Percentiles rank a stretch among this genome's conserved stretches.
Evolutionary conservation across 345 rosid genomes (phyloP).

Genomic region (Theobroma cacao): DNA sequence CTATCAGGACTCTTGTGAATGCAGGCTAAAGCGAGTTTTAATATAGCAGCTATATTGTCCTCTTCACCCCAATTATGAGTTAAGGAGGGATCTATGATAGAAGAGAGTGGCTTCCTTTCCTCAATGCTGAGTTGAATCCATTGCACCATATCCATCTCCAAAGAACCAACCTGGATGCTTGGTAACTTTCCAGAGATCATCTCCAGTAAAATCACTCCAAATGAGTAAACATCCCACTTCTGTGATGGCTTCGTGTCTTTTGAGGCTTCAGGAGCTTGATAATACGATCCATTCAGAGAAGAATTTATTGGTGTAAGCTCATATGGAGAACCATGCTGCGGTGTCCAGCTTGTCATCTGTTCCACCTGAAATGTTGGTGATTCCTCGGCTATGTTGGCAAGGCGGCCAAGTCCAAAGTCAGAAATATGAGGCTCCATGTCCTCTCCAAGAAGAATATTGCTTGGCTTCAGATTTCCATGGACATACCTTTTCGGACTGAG

Average conservation of each 20-base stretch:
- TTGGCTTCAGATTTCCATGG: slow-evolving; percentile 81
- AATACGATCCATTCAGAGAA: slow-evolving; percentile 39
- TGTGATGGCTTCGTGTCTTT: slow-evolving; percentile 77
- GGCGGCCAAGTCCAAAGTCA: slow-evolving; percentile 77
- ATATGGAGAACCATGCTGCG: slow-evolving; percentile 50
- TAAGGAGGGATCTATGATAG: slow-evolving; percentile 66
- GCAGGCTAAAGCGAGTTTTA: slow-evolving; percentile 66
- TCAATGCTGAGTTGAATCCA: slow-evolving; percentile 70
- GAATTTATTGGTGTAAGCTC: slow-evolving; percentile 35
- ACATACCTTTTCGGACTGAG: slow-evolving; percentile 72
- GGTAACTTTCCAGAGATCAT: slow-evolving; percentile 73
- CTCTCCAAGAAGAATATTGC: slow-evolving; percentile 73
- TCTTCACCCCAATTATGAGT: slow-evolving; percentile 49
- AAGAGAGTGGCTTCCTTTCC: slow-evolving; percentile 54
- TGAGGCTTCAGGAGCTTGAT: slow-evolving; percentile 79
- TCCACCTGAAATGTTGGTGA: slow-evolving; percentile 33
- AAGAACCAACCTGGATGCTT: slow-evolving; percentile 35
- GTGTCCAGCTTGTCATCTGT: slow-evolving; percentile 24
- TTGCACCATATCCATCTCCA: slow-evolving; percentile 55
- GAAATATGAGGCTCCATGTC: slow-evolving; percentile 70
- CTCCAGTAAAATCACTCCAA: slow-evolving; percentile 79
- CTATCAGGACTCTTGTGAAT: slow-evolving; percentile 57
- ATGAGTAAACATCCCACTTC: slow-evolving; percentile 95
- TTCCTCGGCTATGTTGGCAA: slow-evolving; percentile 53
- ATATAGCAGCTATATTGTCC: slow-evolving; percentile 51